Evolutionary conservation across 805 yeast species (phyloP).

Genomic region (Suhomyces prunicola): DNA sequence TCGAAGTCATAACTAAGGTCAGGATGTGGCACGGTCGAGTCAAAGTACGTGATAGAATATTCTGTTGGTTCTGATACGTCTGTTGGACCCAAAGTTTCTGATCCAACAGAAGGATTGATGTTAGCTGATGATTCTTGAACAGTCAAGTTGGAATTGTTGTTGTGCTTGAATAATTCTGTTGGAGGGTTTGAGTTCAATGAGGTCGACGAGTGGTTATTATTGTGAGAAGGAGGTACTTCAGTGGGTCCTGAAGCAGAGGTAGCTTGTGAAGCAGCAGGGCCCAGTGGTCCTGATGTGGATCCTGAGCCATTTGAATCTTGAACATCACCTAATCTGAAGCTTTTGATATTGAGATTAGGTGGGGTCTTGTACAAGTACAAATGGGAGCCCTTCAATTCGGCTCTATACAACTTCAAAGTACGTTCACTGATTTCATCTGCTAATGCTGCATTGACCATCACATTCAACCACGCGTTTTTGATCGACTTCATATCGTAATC

Average conservation of each 20-base stretch:
- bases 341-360: conserved; percentile 39
- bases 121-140: conserved; percentile 8
- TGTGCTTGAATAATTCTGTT: conserved; percentile 13
- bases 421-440: conserved; percentile 32
- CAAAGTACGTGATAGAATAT: conserved; percentile 21
- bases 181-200: conserved; percentile 6
- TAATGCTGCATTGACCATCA: conserved; percentile 30
- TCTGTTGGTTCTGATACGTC: conserved; percentile 4
- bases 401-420: conserved; percentile 50
- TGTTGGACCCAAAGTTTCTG: neutral
- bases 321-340: conserved; percentile 20
- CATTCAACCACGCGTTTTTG: conserved; percentile 40
- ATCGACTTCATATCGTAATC: conserved; percentile 31
- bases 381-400: conserved; percentile 67
- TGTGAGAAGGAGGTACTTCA: neutral
- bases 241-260: neutral
- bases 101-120: neutral
- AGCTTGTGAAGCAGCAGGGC: neutral
- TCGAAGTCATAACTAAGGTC: conserved; percentile 44
- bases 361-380: conserved; percentile 61
- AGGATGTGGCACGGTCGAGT: conserved; percentile 34
- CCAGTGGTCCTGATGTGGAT: neutral
- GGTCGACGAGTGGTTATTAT: neutral
- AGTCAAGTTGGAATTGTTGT: conserved; percentile 15
- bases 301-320: conserved; percentile 3